These are phyloP conservation scores for Metschnikowia cubensis DNA, from an alignment of 805 yeast genomes.

Conservation along the genomic window DNA sequence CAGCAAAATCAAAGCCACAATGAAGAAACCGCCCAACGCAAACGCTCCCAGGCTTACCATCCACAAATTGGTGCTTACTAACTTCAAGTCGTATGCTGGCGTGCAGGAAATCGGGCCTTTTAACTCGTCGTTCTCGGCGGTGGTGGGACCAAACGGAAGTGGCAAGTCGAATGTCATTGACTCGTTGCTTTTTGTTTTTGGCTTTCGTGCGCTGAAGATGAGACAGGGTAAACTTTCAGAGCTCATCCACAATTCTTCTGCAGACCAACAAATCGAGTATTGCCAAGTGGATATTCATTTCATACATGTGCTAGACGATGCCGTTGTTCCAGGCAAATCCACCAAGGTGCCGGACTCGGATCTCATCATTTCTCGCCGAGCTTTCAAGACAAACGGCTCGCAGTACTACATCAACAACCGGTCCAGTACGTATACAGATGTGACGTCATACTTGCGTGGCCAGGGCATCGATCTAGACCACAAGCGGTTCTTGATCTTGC, in stretches of 20 bases:
- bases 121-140: slow-evolving; percentile 89
- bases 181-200: slow-evolving; percentile 92
- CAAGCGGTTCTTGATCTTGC: slow-evolving; percentile 87
- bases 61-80: slow-evolving; percentile 63
- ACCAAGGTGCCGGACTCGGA: slow-evolving; percentile 50
- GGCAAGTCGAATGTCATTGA: slow-evolving; percentile 98
- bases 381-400: slow-evolving; percentile 70
- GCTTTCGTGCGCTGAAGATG: slow-evolving; percentile 94
- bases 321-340: slow-evolving; percentile 27
- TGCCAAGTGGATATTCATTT: slow-evolving; percentile 94
- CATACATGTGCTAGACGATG: slow-evolving; percentile 64
- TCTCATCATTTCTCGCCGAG: slow-evolving; percentile 75
- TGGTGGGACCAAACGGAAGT: slow-evolving; percentile 97
- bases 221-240: slow-evolving; percentile 93
- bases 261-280: slow-evolving; percentile 49
- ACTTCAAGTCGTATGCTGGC: slow-evolving; percentile 96
- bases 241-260: slow-evolving; percentile 85
- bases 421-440: slow-evolving; percentile 71
- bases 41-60: slow-evolving; percentile 67
- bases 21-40: slow-evolving; percentile 9
- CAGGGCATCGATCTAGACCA: slow-evolving; percentile 94
- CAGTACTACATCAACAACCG: slow-evolving; percentile 70
- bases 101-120: slow-evolving; percentile 91
- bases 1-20: slow-evolving; percentile 23
- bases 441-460: slow-evolving; percentile 64